Evolutionary conservation across 805 yeast species (phyloP), one percentile per base, ranked within the genome.

Genomic region (Geotrichum ghanense): DNA sequence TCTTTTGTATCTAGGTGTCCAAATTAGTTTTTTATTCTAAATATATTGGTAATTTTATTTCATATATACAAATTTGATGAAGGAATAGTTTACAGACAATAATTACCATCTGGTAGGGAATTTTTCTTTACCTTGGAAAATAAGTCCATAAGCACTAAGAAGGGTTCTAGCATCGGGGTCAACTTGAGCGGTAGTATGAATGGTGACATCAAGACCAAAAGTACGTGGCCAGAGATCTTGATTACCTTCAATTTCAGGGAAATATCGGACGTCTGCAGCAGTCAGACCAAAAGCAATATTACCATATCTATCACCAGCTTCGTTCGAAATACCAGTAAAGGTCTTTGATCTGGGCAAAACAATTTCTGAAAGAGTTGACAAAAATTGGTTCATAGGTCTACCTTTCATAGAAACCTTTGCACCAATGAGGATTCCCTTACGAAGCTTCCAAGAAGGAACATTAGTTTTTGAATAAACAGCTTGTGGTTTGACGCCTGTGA

Each of bases 301-400:
- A 49, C 98, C 99, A 57, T 72, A 75, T 46, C 74, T 72, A 64
- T 89, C 97, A 50, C 97, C 98, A 3, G 88, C 69, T 41, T 74
- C 71, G 65, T 78, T 78, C 25, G 78, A 74, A 45, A 92, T 71
- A 44, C 97, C 97, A 53, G 71, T 69, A 65, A 84, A 92, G 44
- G 87, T 86, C 74, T 95, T 81, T 48, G 89, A 78, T 65, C 95
- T 78, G 42, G 99, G 98, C 56, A 92, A 73, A 17, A 92, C 97
- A 52, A 94, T 69, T 67, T 92, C 98, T 1, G 95, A 79, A 56
- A 92, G 68, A 1, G 97, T 90, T 4, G 83, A 65, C 49, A 92
- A 59, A 58, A 94, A 92, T 68, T 88, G 96, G 47, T 79, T 68
- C 79, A 89, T 84, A 46, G 84, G 83, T 53, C 80, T 74, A 42